A percentile compares a stretch with the other conserved stretches of the same genome.
Evolutionary conservation across 1,139 yeast genomes (phyloP).

Genomic region (Zhuliangozyma parablackwelliae): DNA sequence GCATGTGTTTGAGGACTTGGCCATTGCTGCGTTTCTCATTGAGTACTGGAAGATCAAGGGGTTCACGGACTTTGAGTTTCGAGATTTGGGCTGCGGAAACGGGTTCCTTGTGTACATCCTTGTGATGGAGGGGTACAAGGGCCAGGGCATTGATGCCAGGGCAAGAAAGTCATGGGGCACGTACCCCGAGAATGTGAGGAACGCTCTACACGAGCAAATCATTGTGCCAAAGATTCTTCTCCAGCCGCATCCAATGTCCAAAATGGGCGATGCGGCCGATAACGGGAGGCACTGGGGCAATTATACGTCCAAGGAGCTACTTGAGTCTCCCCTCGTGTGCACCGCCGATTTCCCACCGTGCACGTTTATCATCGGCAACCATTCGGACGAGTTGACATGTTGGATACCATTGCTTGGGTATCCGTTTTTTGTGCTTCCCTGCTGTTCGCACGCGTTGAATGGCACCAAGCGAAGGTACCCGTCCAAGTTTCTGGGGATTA

Average conservation of each 20-base stretch:
- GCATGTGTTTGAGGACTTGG: constrained; percentile 94
- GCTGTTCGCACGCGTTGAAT: constrained; percentile 84
- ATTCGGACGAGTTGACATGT: constrained; percentile 90
- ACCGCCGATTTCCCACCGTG: constrained; percentile 62
- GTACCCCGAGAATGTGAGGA: constrained; percentile 61
- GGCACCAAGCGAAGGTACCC: constrained; percentile 72
- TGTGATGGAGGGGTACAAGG: constrained; percentile 72
- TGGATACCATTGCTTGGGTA: constrained; percentile 88
- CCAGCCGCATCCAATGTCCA: constrained; percentile 61
- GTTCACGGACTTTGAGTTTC: constrained; percentile 60
- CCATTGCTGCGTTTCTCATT: constrained; percentile 92
- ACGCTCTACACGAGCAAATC: constrained; percentile 64
- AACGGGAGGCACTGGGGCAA: constrained; percentile 50
- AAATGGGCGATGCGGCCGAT: constrained; percentile 45
- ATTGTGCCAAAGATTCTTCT: constrained; percentile 70
- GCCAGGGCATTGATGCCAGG: constrained; percentile 87
- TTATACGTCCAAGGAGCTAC: constrained; percentile 45
- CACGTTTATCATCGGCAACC: constrained; percentile 88
- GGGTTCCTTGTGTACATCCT: constrained; percentile 80
- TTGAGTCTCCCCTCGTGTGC: constrained; percentile 54
- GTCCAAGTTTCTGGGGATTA: constrained; percentile 22
- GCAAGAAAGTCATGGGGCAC: constrained; percentile 81
- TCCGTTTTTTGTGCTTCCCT: constrained; percentile 90
- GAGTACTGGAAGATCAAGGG: constrained; percentile 68
- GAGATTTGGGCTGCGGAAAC: constrained; percentile 95